A percentile compares a stretch with the other conserved stretches of the same genome.
These are phyloP conservation scores for Gynostemma pentaphyllum DNA, from an alignment of 306 rosid genomes.

Conservation along the genomic window DNA sequence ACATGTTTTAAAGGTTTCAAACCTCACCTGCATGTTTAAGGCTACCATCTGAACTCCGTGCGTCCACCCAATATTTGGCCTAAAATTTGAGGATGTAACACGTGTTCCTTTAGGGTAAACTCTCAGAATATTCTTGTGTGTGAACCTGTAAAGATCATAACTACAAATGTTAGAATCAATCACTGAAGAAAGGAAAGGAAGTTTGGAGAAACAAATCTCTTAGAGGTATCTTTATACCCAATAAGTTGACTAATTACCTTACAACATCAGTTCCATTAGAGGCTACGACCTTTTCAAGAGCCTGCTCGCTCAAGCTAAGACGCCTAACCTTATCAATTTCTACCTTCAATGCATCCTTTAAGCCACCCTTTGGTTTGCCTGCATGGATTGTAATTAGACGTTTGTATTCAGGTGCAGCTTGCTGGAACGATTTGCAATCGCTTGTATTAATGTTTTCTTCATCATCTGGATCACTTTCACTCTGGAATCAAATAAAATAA, in stretches of 20 bases:
- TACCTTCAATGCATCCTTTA: slow-evolving; percentile 39
- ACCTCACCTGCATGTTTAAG: slow-evolving; percentile 84
- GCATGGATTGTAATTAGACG: slow-evolving; percentile 80
- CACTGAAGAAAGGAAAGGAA: background rate
- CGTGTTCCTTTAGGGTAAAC: slow-evolving; percentile 85
- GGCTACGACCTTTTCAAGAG: slow-evolving; percentile 45
- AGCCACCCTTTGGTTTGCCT: slow-evolving; percentile 65
- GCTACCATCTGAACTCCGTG: slow-evolving; percentile 98
- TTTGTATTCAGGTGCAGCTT: slow-evolving; percentile 39
- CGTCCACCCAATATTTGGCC: slow-evolving; percentile 79
- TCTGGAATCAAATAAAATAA: slow-evolving; percentile 22
- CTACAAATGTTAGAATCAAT: slow-evolving; percentile 15
- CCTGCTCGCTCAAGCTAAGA: slow-evolving; percentile 76
- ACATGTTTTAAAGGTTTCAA: slow-evolving; percentile 7
- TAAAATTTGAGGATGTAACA: slow-evolving; percentile 62
- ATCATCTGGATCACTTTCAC: slow-evolving; percentile 43
- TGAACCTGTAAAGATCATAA: slow-evolving; percentile 45
- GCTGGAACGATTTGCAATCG: slow-evolving; percentile 36
- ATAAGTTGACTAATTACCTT: slow-evolving; percentile 31
- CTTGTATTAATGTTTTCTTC: slow-evolving; percentile 27
- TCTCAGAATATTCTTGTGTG: slow-evolving; percentile 67
- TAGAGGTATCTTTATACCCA: too few relatives aligned
- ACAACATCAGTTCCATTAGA: slow-evolving; percentile 48
- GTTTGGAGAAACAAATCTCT: background rate
- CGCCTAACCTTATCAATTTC: slow-evolving; percentile 49